Percentiles rank a stretch among this genome's conserved stretches.
Conservation (phyloP, 2,329 filamentous ascomycete species). For the Pseudomassariella vexata region DNA sequence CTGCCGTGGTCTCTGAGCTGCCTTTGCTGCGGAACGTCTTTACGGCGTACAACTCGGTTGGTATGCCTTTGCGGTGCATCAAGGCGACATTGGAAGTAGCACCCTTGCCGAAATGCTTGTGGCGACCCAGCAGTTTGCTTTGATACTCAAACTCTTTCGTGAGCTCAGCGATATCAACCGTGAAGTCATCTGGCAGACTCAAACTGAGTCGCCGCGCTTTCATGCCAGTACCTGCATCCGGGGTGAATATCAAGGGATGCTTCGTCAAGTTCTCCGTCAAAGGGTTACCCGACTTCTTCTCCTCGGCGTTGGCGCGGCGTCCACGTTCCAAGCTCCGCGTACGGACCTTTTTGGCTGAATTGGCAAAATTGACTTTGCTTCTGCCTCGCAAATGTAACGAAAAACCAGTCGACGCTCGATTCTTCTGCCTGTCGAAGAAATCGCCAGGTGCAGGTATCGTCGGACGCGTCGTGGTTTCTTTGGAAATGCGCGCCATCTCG, state of each 20-base stretch:
- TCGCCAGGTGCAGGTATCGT: conserved; percentile 35
- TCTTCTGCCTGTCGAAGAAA: conserved; percentile 43
- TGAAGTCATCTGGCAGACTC: conserved; percentile 68
- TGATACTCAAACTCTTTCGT: conserved; percentile 64
- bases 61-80: conserved; percentile 65
- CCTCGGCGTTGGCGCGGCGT: conserved; percentile 10
- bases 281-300: conserved; percentile 17
- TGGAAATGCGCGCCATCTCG: conserved; percentile 16
- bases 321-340: conserved; percentile 21
- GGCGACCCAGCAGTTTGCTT: conserved; percentile 64
- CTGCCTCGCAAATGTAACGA: conserved; percentile 41
- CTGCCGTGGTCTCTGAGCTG: conserved; percentile 60
- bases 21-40: conserved; percentile 80
- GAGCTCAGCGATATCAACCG: conserved; percentile 64
- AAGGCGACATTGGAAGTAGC: conserved; percentile 77
- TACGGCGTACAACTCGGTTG: conserved; percentile 68
- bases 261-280: conserved; percentile 41
- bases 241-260: conserved; percentile 54
- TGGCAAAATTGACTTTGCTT: conserved; percentile 40
- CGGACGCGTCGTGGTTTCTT: conserved; percentile 17
- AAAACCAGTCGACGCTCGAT: conserved; percentile 45
- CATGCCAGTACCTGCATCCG: conserved; percentile 66
- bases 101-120: conserved; percentile 74
- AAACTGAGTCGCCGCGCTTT: conserved; percentile 75
- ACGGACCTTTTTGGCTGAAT: conserved; percentile 19